Base-by-base conservation (phyloP, 768 basidiomycete genomes). In the Krasilnikovozyma curviuscula region DNA sequence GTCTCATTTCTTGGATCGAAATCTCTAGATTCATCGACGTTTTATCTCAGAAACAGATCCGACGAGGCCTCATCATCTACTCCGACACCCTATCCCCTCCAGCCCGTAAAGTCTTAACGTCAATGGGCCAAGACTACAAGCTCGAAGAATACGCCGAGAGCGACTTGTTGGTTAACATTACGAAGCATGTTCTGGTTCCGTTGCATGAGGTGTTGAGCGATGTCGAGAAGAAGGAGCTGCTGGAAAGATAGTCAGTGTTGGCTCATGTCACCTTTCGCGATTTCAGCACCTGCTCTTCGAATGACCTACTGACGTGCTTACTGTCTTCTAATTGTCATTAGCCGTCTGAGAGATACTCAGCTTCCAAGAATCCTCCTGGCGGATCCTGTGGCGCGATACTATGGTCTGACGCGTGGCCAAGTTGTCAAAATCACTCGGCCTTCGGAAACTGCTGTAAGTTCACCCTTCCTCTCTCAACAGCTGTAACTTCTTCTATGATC, bases 391-490 rank as follows among this genome's bases (percentile, higher is more conserved):
- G 86, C 93, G 34, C 77, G 89, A 50, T 97, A 98, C 65, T 98
- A 95, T 68, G 93, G 93, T 44, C 75, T 98, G 49, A 74, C 78
- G 58, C 76, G 93, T 42, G 89, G 91, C 24, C 85, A 91, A 64
- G 93, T 98, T 40, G 93, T 98, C 66, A 95, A 93, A 71, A 97
- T 98, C 59, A 95, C 82, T 51, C 71, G 93, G 59, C 83, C 88
- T 24, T 88, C 83, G 66, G 93, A 97, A 71, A 98, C 93, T 16
- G 83, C 81, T 54, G 91, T 91, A 45, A 35, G 65, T 52, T 4
- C 24, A 6, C 1, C 31, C 25, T 24, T 27, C 30, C 23, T 19
- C n/a, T 33, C 23, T 18, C 10, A n/a, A n/a, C n/a, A n/a, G n/a
- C n/a, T n/a, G n/a, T n/a, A n/a, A n/a, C n/a, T 25, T 16, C 12